These are phyloP conservation scores for Galium porrigens DNA, from an alignment of 305 asterid genomes.

Conservation along the genomic window DNA sequence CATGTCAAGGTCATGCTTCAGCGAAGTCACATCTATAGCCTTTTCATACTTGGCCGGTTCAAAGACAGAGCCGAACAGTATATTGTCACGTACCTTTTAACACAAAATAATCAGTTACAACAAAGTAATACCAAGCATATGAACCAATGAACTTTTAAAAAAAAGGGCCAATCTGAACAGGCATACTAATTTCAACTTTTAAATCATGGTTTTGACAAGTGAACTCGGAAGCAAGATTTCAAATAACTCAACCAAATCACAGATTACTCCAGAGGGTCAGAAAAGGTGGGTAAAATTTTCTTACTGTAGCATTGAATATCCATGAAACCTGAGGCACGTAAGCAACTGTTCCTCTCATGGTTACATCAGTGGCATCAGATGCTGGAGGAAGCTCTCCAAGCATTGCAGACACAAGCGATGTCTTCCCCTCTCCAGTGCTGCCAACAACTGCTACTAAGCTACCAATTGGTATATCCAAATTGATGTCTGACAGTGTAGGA, in stretches of 20 bases:
- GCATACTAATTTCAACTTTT: not conserved
- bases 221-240: not conserved
- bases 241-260: not conserved
- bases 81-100: constrained; percentile 71
- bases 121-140: not conserved
- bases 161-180: not conserved
- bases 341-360: constrained; percentile 74
- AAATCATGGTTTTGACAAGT: not conserved
- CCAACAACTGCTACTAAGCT: constrained; percentile 84
- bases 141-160: not conserved
- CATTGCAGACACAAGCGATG: constrained; percentile 83
- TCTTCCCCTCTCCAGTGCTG: constrained; percentile 93
- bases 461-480: constrained; percentile 72
- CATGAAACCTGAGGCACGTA: constrained; percentile 92
- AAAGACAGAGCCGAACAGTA: constrained; percentile 64
- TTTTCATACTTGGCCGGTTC: constrained; percentile 58
- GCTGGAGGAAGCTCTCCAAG: constrained; percentile 84
- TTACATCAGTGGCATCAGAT: constrained; percentile 45
- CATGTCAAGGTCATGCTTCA: constrained; percentile 71
- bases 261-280: not conserved
- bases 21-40: constrained; percentile 64
- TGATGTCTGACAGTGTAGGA: constrained; percentile 68
- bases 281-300: constrained; percentile 13
- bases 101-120: constrained; percentile 7
- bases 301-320: constrained; percentile 90